A percentile compares a stretch with the other conserved stretches of the same genome.
phyloP scores from a whole-genome alignment of 2,329 filamentous ascomycete species.

The Sporothrix sp. region DNA sequence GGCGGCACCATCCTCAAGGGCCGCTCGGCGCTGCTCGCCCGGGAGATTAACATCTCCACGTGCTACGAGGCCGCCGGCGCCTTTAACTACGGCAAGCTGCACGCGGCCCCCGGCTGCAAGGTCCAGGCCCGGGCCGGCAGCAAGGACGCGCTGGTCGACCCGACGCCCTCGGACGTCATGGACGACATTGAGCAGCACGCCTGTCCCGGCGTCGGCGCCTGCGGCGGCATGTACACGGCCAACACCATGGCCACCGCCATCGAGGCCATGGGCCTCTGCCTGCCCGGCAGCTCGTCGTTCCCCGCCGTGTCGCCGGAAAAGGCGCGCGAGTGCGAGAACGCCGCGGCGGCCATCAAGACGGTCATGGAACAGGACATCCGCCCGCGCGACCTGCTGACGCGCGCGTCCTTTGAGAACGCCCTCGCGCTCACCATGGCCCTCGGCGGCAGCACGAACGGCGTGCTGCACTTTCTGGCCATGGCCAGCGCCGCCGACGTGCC shows the following conservation, averaged over 20 bases:
- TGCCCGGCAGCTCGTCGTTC: slow-evolving; percentile 76
- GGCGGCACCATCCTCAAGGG: slow-evolving; percentile 85
- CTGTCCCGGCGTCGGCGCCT: slow-evolving; percentile 66
- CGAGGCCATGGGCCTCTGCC: slow-evolving; percentile 74
- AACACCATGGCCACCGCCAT: slow-evolving; percentile 91
- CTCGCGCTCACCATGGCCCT: slow-evolving; percentile 84
- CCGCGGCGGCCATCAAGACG: slow-evolving; percentile 63
- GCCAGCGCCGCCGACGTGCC: slow-evolving; percentile 71
- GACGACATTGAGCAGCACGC: slow-evolving; percentile 72
- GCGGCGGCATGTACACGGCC: slow-evolving; percentile 80
- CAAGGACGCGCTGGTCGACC: slow-evolving; percentile 39
- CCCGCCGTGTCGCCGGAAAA: slow-evolving; percentile 75
- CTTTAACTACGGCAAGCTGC: slow-evolving; percentile 65
- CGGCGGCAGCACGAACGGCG: slow-evolving; percentile 83
- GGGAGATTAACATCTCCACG: slow-evolving; percentile 76
- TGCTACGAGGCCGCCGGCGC: slow-evolving; percentile 85
- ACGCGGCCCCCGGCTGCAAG: slow-evolving; percentile 42
- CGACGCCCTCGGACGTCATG: slow-evolving; percentile 67
- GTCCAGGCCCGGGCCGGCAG: not conserved
- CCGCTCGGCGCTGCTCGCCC: slow-evolving; percentile 65
- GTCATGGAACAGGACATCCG: slow-evolving; percentile 78
- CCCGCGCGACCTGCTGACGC: slow-evolving; percentile 70
- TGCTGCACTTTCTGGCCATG: slow-evolving; percentile 85
- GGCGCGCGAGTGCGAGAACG: slow-evolving; percentile 75
- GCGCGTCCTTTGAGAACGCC: slow-evolving; percentile 75